phyloP scores from a whole-genome alignment of 2,329 filamentous ascomycete genomes.

The Monosporascus sp. region DNA sequence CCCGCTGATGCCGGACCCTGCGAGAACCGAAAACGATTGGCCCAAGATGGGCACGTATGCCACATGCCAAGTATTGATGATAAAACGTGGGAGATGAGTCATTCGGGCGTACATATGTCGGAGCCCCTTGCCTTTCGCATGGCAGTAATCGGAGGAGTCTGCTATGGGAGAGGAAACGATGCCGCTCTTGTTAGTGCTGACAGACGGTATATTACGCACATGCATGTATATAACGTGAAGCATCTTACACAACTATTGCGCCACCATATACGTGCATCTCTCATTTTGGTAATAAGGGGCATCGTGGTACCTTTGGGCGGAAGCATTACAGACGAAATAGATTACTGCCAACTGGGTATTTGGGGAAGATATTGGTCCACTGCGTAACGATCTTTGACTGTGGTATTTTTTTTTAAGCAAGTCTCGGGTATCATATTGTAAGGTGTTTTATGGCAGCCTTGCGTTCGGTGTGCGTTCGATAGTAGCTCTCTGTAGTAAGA shows the following conservation, averaged over 20 bases:
- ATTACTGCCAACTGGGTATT: too few species aligned
- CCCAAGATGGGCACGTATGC: neutral
- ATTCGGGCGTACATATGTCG: neutral
- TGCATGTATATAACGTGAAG: neutral
- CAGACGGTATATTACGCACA: neutral
- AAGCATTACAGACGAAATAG: neutral
- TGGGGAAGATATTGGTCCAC: neutral
- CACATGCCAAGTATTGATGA: neutral
- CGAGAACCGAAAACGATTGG: neutral
- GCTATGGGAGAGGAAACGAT: neutral
- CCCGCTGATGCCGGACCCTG: neutral
- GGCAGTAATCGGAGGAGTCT: neutral
- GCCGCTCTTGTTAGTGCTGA: neutral
- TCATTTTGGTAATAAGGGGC: neutral
- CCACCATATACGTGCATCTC: neutral
- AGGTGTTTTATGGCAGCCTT: neutral
- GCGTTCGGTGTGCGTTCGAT: neutral
- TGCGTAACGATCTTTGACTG: neutral
- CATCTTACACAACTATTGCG: neutral
- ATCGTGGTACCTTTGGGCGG: neutral
- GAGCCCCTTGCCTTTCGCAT: neutral
- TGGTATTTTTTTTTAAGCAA: neutral
- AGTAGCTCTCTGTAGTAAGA: neutral
- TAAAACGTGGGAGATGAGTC: neutral
- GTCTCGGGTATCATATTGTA: too few species aligned